phyloP scores from a whole-genome alignment of 495 filamentous ascomycete genomes.

The Neurospora sp. region DNA sequence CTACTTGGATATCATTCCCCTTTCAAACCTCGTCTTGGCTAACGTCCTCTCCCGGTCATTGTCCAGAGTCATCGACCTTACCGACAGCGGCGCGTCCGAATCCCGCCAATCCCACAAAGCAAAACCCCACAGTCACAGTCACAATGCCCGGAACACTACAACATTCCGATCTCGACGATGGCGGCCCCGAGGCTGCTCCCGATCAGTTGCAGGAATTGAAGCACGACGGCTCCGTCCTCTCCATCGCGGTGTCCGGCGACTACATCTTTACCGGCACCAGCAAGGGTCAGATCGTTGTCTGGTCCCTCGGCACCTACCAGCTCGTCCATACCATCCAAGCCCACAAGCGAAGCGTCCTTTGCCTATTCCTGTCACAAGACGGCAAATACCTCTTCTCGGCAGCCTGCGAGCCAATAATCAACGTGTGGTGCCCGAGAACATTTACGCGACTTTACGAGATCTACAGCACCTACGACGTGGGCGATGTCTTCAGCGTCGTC shows the following conservation, averaged over 20 bases:
- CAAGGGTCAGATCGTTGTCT: slow-evolving; percentile 83
- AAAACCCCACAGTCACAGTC: background rate
- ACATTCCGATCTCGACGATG: slow-evolving; percentile 25
- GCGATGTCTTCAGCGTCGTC: slow-evolving; percentile 86
- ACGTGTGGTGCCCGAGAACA: slow-evolving; percentile 50
- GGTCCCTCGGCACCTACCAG: slow-evolving; percentile 80
- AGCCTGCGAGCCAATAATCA: slow-evolving; percentile 87
- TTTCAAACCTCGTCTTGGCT: background rate
- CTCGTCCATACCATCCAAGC: slow-evolving; percentile 65
- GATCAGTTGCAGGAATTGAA: slow-evolving; percentile 57
- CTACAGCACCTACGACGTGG: slow-evolving; percentile 88
- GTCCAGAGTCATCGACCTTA: background rate
- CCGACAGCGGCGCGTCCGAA: background rate
- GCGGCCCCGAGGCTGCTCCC: slow-evolving; percentile 35
- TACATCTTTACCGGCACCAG: slow-evolving; percentile 83
- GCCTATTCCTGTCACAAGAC: slow-evolving; percentile 68
- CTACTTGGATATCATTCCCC: background rate
- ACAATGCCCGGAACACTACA: slow-evolving; percentile 27
- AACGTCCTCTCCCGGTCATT: background rate
- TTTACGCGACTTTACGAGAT: slow-evolving; percentile 65
- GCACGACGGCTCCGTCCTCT: slow-evolving; percentile 63
- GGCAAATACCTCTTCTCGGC: slow-evolving; percentile 75
- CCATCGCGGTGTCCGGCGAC: slow-evolving; percentile 52
- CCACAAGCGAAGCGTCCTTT: slow-evolving; percentile 83
- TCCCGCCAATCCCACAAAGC: background rate